Conservation (phyloP, 768 basidiomycete species). For the Naematelia encephala region DNA sequence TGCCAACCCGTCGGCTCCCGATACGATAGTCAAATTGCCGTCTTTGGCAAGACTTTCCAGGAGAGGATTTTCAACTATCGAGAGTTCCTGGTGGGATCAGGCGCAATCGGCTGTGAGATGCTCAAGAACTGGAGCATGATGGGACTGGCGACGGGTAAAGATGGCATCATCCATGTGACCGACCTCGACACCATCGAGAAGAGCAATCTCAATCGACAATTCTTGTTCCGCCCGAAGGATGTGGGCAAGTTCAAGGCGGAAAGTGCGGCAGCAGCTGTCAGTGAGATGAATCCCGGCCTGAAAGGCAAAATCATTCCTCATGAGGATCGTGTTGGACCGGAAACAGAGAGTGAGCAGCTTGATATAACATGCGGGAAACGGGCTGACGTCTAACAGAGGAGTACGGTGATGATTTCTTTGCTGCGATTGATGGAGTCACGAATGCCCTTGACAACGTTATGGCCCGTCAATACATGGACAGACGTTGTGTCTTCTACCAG, state of each 20-base stretch:
- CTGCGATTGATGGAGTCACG: conserved; percentile 82
- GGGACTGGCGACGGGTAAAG: conserved; percentile 73
- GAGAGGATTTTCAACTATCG: conserved; percentile 81
- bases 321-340: conserved; percentile 88
- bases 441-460: conserved; percentile 96
- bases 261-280: conserved; percentile 82
- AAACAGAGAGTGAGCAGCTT: conserved; percentile 75
- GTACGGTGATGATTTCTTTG: conserved; percentile 86
- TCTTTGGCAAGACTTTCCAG: conserved; percentile 91
- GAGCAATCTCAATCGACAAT: conserved; percentile 96
- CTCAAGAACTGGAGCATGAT: conserved; percentile 99
- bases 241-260: conserved; percentile 96
- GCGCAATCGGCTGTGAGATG: conserved; percentile 99
- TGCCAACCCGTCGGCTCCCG: conserved; percentile 75
- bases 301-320: conserved; percentile 78
- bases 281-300: conserved; percentile 93
- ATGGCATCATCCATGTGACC: conserved; percentile 84
- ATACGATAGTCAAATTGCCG: conserved; percentile 92
- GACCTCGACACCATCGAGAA: conserved; percentile 99
- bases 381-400: conserved; percentile 59
- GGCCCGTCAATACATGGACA: conserved; percentile 97
- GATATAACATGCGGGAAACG: neutral
- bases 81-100: conserved; percentile 97
- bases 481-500: conserved; percentile 91
- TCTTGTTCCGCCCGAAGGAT: conserved; percentile 94